These are phyloP conservation scores for Trichosanthes cucumerina DNA, from an alignment of 306 rosid species.

Conservation along the genomic window DNA sequence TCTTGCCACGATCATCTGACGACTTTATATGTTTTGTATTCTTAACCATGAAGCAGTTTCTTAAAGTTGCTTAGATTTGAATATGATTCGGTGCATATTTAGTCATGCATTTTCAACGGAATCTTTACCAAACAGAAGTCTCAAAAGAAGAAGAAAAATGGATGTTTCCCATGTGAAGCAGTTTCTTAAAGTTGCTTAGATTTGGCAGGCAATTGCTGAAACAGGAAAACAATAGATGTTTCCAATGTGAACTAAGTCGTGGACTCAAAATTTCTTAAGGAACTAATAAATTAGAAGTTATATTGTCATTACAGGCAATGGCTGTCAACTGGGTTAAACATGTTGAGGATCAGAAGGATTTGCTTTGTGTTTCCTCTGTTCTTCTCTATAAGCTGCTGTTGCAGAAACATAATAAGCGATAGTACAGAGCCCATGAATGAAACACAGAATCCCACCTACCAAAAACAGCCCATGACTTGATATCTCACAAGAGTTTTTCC, in stretches of 20 bases:
- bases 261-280: neutral
- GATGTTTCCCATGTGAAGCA: neutral
- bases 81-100: neutral
- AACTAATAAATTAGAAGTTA: neutral
- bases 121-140: neutral
- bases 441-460: conserved; percentile 72
- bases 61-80: neutral
- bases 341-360: neutral
- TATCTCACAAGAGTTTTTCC: conserved; percentile 46
- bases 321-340: neutral
- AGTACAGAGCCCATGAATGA: conserved; percentile 50
- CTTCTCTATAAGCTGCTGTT: conserved; percentile 34
- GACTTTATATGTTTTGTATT: neutral
- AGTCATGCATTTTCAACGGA: neutral
- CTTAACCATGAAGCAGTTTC: neutral
- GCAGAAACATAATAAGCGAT: conserved; percentile 49
- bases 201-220: neutral
- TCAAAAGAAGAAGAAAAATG: neutral
- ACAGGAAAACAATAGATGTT: neutral
- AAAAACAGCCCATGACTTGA: conserved; percentile 45
- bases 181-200: neutral
- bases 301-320: neutral
- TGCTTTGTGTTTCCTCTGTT: conserved; percentile 1
- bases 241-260: neutral
- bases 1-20: neutral